These are phyloP conservation scores for Rachicladosporium sp. DNA, from an alignment of 2,329 filamentous ascomycete species.

Conservation along the genomic window DNA sequence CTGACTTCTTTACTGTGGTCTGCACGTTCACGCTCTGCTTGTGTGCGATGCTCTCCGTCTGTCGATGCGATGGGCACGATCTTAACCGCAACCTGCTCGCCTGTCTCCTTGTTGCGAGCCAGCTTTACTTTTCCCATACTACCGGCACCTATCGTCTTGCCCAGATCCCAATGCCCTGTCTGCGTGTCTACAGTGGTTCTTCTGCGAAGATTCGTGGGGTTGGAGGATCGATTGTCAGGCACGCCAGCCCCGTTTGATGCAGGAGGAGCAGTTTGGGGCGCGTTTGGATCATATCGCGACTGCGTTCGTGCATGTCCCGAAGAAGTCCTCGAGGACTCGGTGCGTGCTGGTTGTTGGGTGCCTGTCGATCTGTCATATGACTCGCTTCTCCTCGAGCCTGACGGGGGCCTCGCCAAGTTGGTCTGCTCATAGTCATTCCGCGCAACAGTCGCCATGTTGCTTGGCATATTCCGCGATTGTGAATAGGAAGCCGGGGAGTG, in stretches of 20 bases:
- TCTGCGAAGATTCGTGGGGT: conserved; percentile 33
- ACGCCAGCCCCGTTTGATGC: conserved; percentile 15
- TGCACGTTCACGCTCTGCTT: conserved; percentile 70
- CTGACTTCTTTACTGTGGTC: conserved; percentile 95
- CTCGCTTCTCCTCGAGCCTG: conserved; percentile 47
- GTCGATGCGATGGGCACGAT: conserved; percentile 86
- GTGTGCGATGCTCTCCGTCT: conserved; percentile 59
- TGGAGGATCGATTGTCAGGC: conserved; percentile 12
- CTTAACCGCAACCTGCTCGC: conserved; percentile 94
- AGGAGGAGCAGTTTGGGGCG: conserved; percentile 17
- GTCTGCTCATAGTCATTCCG: conserved; percentile 64
- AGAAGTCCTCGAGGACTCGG: conserved; percentile 41
- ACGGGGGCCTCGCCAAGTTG: conserved; percentile 46
- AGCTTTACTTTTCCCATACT: conserved; percentile 99
- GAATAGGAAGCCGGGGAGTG: conserved; percentile 10
- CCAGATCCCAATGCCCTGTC: conserved; percentile 85
- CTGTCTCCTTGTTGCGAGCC: conserved; percentile 76
- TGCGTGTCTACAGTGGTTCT: conserved; percentile 79
- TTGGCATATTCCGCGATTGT: conserved; percentile 29
- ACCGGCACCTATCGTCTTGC: conserved; percentile 92
- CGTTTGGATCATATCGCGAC: conserved; percentile 34
- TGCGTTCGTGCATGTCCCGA: conserved; percentile 25
- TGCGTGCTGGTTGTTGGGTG: conserved; percentile 29
- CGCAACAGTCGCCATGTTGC: conserved; percentile 40
- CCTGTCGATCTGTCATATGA: conserved; percentile 44